Conservation (phyloP, 148 eudicot genomes). For the Cornus kousa region DNA sequence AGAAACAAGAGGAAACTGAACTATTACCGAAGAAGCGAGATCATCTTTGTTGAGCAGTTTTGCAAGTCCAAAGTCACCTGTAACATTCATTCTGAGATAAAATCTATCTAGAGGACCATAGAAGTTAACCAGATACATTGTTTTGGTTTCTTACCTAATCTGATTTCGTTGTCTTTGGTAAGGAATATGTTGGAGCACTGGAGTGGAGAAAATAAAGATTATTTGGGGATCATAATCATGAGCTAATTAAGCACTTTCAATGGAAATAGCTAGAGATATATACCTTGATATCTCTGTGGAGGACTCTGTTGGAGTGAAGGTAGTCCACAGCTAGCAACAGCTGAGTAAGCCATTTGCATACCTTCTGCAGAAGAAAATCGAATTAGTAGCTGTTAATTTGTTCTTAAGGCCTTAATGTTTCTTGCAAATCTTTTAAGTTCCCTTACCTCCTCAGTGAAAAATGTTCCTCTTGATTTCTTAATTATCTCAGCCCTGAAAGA, state of each 20-base stretch:
- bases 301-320: conserved; percentile 75
- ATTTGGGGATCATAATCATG: neutral
- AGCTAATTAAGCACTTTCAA: neutral
- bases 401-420: neutral
- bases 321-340: conserved; percentile 73
- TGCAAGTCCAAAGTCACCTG: conserved; percentile 83
- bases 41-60: conserved; percentile 58
- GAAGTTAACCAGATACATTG: neutral
- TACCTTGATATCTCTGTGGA: conserved; percentile 85
- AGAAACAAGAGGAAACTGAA: neutral
- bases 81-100: conserved; percentile 13
- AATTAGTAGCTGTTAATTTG: neutral
- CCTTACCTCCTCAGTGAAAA: conserved; percentile 74
- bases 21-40: conserved; percentile 61
- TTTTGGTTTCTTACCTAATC: conserved; percentile 52
- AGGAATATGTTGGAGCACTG: conserved; percentile 85
- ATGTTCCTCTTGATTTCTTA: conserved; percentile 51
- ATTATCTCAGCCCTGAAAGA: conserved; percentile 53
- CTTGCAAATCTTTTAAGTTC: neutral
- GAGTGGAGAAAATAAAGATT: neutral
- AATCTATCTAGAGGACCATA: neutral
- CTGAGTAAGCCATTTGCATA: conserved; percentile 84
- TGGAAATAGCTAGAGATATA: conserved; percentile 4
- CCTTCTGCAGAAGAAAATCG: conserved; percentile 40
- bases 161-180: conserved; percentile 69